Evolutionary conservation across 371 early-diverging fungal genomes (phyloP), one percentile per base, ranked within the genome.

Genomic region (Mortierella sp.): DNA sequence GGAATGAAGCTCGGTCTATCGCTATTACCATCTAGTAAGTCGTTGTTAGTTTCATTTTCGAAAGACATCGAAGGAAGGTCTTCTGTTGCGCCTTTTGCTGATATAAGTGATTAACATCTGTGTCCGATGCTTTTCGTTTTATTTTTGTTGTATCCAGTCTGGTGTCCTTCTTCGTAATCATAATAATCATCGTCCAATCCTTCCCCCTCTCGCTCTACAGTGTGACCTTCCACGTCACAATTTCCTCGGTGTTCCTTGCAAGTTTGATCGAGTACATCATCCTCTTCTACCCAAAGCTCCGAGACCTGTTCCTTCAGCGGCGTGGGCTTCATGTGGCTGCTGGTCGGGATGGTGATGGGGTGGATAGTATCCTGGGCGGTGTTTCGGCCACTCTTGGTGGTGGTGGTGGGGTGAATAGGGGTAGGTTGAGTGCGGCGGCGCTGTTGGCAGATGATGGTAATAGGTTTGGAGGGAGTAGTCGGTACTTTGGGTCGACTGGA

Each of bases 1-100:
- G 86, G 86, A 85, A 85, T 28, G 86, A 85, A 34, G 86, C 86
- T 3, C 86, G 86, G 5, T 80, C 82, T 14, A 85, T 85, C 42
- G 82, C 86, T 6, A 26, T 72, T 7, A 79, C 82, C 21, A 79
- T 85, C 63, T 85, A 85, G 86, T 85, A 82, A 77, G 77, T 44
- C 11, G 1, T 24, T 38, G 1, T 38, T 38, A 38, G 42, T 38
- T 34, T 16, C 48, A 31, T 55, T 55, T 24, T 24, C 55, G 16
- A 16, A 50, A 48, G 16, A 2, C 16, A 50, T 50, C 14, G 14
- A 50, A 13, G 3, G 14, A 16, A 50, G 3, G 14, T 50, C 16
- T 0, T 50, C 50, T 16, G 16, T 9, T 16, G 5, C 5, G 42
- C n/a, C n/a, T 3, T 38, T 38, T 5, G 42, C 42, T 38, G 16